Conservation (phyloP, 202 grass and related monocot species). For the Musa balbisiana region DNA sequence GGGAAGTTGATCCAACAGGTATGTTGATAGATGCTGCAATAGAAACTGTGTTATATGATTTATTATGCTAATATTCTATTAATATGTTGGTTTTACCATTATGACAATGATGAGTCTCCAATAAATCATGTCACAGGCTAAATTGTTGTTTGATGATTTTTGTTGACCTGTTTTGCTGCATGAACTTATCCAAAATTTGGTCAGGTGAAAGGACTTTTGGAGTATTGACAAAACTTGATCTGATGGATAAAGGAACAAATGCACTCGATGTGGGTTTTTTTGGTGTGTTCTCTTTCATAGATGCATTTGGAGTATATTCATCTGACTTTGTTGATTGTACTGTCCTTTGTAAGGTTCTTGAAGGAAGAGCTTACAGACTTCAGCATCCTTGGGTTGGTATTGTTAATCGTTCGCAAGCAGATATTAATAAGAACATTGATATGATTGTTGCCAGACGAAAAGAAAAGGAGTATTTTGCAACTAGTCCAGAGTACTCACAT, state of each 20-base stretch:
- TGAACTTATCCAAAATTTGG: conserved; percentile 28
- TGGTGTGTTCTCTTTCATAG: conserved; percentile 1
- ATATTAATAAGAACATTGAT: conserved; percentile 76
- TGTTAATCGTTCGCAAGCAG: conserved; percentile 84
- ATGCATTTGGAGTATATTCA: background rate
- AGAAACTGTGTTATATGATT: background rate
- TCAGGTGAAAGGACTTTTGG: conserved; percentile 91
- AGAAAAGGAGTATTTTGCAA: conserved; percentile 76
- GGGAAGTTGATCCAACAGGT: conserved; percentile 82
- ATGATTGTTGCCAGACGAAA: conserved; percentile 75
- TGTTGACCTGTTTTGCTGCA: conserved; percentile 14
- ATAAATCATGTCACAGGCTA: background rate
- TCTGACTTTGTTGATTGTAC: background rate
- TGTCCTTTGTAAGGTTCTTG: conserved; percentile 52
- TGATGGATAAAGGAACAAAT: conserved; percentile 94
- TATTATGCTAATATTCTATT: background rate
- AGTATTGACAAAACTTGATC: conserved; percentile 89
- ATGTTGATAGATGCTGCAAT: conserved; percentile 13
- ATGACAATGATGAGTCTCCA: background rate
- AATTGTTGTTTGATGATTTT: background rate
- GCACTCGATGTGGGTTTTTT: conserved; percentile 64
- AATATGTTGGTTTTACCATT: background rate
- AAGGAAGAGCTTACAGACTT: conserved; percentile 73
- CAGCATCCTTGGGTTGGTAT: conserved; percentile 89
- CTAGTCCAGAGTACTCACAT: conserved; percentile 69